These are phyloP conservation scores for Boletellus ananiceps DNA, from an alignment of 768 basidiomycete genomes.

Conservation along the genomic window DNA sequence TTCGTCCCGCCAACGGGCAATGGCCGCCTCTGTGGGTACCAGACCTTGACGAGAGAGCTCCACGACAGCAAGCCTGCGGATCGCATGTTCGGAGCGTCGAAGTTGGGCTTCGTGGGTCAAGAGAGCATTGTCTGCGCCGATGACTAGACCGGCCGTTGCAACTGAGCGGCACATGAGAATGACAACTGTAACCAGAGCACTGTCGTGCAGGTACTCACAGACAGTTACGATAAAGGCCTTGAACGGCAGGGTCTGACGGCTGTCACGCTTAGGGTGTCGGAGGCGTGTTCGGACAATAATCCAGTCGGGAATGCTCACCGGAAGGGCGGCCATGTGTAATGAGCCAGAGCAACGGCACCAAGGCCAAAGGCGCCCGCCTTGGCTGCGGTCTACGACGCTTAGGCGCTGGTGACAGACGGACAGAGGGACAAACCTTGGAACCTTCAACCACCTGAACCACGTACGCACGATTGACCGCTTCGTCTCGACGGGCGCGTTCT, in stretches of 20 bases:
- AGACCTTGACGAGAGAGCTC: constrained; percentile 72
- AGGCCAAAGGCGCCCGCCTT: constrained; percentile 51
- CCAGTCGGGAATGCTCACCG: constrained; percentile 39
- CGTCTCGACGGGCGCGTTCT: constrained; percentile 39
- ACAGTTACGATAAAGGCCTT: constrained; percentile 75
- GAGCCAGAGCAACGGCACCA: constrained; percentile 57
- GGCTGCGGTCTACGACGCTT: constrained; percentile 44
- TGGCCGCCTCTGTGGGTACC: constrained; percentile 79
- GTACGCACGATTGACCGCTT: constrained; percentile 57
- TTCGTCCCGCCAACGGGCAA: constrained; percentile 69
- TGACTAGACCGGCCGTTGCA: constrained; percentile 62
- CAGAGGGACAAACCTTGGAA: constrained; percentile 41
- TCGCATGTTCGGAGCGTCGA: constrained; percentile 60
- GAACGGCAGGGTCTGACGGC: constrained; percentile 76
- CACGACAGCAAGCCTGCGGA: constrained; percentile 69
- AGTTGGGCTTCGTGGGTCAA: constrained; percentile 63
- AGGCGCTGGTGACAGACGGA: neutral
- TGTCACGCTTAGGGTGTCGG: constrained; percentile 23
- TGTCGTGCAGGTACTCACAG: constrained; percentile 41
- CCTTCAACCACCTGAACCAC: constrained; percentile 56
- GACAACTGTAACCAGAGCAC: neutral
- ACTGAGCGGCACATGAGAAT: constrained; percentile 35
- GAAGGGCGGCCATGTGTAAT: constrained; percentile 71
- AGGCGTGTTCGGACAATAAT: neutral
- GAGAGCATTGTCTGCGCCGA: constrained; percentile 74